Conservation (phyloP, 768 basidiomycete genomes). For the Kondoa subrosea region DNA sequence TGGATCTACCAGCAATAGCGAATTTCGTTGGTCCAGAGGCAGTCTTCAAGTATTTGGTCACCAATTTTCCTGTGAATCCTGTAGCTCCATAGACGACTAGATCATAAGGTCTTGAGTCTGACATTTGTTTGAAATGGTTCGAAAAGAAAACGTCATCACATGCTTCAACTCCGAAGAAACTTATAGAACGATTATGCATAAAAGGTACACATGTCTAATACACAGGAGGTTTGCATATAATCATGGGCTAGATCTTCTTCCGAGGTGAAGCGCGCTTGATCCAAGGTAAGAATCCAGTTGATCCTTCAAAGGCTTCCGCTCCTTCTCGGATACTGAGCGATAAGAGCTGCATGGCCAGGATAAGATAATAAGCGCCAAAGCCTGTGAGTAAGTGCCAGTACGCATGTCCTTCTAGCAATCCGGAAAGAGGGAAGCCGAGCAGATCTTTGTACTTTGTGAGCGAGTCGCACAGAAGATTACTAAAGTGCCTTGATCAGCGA, state of each 20-base stretch:
- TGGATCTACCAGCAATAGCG: not conserved
- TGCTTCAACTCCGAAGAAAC: not conserved
- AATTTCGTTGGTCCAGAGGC: not conserved
- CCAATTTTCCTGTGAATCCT: not conserved
- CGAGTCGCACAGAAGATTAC: not conserved
- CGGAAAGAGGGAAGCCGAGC: not conserved
- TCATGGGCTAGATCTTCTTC: not conserved
- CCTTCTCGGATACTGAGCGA: not conserved
- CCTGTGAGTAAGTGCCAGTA: not conserved
- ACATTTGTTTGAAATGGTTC: not conserved
- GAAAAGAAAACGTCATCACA: not conserved
- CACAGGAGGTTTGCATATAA: no score
- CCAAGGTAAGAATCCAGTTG: not conserved
- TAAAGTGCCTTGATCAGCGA: not conserved
- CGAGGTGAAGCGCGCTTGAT: not conserved
- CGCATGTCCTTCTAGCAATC: not conserved
- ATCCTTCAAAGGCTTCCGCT: not conserved
- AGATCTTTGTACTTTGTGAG: not conserved
- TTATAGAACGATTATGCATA: no score
- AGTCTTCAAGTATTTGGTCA: not conserved
- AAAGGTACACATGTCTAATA: no score
- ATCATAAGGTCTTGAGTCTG: not conserved
- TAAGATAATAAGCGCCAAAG: not conserved
- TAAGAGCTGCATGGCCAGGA: not conserved
- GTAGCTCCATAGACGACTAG: not conserved